Evolutionary conservation across 2,329 filamentous ascomycete species (phyloP).

Genomic region (Aspergillus sclerotialis): DNA sequence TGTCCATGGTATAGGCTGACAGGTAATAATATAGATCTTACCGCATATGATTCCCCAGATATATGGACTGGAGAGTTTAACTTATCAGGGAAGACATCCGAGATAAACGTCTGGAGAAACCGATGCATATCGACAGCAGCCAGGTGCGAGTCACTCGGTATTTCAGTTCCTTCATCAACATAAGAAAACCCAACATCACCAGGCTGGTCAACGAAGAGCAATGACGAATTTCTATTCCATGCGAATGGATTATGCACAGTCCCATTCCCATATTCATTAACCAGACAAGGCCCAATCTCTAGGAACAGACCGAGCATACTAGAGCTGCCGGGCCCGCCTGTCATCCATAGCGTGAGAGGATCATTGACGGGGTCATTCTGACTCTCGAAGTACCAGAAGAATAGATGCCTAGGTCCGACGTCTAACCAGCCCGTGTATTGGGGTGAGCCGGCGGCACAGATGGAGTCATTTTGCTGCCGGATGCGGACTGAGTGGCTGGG

Average conservation of each 20-base stretch:
- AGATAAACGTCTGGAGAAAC: slow-evolving; percentile 44
- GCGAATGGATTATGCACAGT: slow-evolving; percentile 13
- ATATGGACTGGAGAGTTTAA: slow-evolving; percentile 37
- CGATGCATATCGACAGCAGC: slow-evolving; percentile 44
- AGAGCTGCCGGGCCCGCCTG: slow-evolving; percentile 13
- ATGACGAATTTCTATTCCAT: slow-evolving; percentile 17
- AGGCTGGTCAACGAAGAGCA: slow-evolving; percentile 22
- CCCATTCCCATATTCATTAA: slow-evolving; percentile 14
- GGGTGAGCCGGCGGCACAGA: slow-evolving; percentile 18
- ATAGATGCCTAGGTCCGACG: slow-evolving; percentile 11
- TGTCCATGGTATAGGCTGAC: too few species aligned
- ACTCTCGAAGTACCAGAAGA: slow-evolving; percentile 19
- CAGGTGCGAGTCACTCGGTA: slow-evolving; percentile 31
- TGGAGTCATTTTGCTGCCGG: slow-evolving; percentile 16
- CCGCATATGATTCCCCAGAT: slow-evolving; percentile 45
- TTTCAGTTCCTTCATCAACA: slow-evolving; percentile 11
- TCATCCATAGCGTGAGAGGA: slow-evolving; percentile 17
- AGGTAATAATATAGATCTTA: slow-evolving; percentile 12
- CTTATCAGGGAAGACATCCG: slow-evolving; percentile 39
- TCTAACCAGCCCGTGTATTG: slow-evolving; percentile 24
- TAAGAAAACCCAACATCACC: slow-evolving; percentile 21
- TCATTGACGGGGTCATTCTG: slow-evolving; percentile 14
- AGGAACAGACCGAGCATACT: slow-evolving; percentile 13
- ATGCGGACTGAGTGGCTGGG: slow-evolving; percentile 20
- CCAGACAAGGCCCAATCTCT: slow-evolving; percentile 11